These are phyloP conservation scores for Lentinus tigrinus DNA, from an alignment of 768 basidiomycete species.

Conservation along the genomic window DNA sequence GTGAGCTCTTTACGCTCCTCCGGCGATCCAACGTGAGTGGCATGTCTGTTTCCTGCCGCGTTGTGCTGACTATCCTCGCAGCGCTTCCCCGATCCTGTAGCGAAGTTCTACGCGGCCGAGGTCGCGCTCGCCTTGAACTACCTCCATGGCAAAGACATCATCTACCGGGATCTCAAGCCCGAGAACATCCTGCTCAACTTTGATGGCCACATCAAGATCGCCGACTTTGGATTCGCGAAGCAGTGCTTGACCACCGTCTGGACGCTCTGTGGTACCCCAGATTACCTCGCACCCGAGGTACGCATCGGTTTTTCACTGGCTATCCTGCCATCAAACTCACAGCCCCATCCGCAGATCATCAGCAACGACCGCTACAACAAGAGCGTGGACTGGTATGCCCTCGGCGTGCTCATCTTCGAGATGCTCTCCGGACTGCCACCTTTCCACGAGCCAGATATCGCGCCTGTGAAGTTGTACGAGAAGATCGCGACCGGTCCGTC, in stretches of 20 bases:
- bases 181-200: slow-evolving; percentile 92
- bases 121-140: slow-evolving; percentile 92
- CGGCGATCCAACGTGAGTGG: slow-evolving; percentile 80
- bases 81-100: slow-evolving; percentile 95
- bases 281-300: slow-evolving; percentile 96
- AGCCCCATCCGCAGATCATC: slow-evolving; percentile 54
- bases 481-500: slow-evolving; percentile 79
- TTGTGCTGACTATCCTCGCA: slow-evolving; percentile 34
- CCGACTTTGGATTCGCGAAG: slow-evolving; percentile 97
- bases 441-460: slow-evolving; percentile 84
- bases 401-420: slow-evolving; percentile 95
- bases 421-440: slow-evolving; percentile 97
- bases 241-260: slow-evolving; percentile 83
- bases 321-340: not conserved
- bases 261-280: slow-evolving; percentile 94
- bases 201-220: slow-evolving; percentile 97
- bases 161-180: slow-evolving; percentile 97
- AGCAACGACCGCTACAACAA: slow-evolving; percentile 89
- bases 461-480: slow-evolving; percentile 88
- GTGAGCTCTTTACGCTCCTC: slow-evolving; percentile 92
- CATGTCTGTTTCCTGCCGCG: not conserved
- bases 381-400: slow-evolving; percentile 97
- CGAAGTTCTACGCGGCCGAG: slow-evolving; percentile 96
- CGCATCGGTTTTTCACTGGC: slow-evolving; percentile 16
- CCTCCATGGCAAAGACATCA: slow-evolving; percentile 82